These are phyloP conservation scores for Podosphaera leucotricha DNA, from an alignment of 2,329 filamentous ascomycete species.

Conservation along the genomic window DNA sequence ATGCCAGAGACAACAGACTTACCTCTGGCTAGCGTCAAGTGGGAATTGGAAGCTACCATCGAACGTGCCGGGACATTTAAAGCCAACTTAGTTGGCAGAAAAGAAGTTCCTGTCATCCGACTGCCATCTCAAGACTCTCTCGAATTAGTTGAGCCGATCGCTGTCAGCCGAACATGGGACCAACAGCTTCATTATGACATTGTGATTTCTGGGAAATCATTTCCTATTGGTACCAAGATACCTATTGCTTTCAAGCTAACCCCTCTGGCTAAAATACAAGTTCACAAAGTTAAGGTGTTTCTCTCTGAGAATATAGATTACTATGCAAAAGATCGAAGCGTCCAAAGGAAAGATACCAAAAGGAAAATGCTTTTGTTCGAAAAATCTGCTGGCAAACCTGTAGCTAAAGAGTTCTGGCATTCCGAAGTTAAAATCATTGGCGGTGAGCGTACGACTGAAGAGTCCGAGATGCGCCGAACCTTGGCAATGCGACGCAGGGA, in stretches of 20 bases:
- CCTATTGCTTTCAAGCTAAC: conserved; percentile 57
- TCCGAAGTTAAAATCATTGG: conserved; percentile 43
- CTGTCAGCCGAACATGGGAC: conserved; percentile 54
- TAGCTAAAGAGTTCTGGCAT: conserved; percentile 38
- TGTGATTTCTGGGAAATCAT: conserved; percentile 55
- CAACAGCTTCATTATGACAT: conserved; percentile 58
- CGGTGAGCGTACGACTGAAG: conserved; percentile 36
- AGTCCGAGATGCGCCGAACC: conserved; percentile 7
- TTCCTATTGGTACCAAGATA: conserved; percentile 45
- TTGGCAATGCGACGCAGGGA: conserved; percentile 18
- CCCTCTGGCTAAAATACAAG: conserved; percentile 49
- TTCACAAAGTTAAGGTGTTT: conserved; percentile 50
- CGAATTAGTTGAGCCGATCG: conserved; percentile 51
- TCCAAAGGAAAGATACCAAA: conserved; percentile 41
- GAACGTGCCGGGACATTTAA: conserved; percentile 49
- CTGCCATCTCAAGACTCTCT: conserved; percentile 46
- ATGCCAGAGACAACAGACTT: conserved; percentile 49
- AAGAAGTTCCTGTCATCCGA: conserved; percentile 44
- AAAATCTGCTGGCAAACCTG: conserved; percentile 40
- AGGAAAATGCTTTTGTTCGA: conserved; percentile 48
- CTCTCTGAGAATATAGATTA: conserved; percentile 53
- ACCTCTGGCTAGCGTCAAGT: conserved; percentile 45
- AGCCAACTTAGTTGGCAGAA: conserved; percentile 39
- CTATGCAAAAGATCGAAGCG: conserved; percentile 41
- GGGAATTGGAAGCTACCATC: conserved; percentile 43